Conservation (phyloP, 768 basidiomycete genomes). For the Russula griseocarnosa region DNA sequence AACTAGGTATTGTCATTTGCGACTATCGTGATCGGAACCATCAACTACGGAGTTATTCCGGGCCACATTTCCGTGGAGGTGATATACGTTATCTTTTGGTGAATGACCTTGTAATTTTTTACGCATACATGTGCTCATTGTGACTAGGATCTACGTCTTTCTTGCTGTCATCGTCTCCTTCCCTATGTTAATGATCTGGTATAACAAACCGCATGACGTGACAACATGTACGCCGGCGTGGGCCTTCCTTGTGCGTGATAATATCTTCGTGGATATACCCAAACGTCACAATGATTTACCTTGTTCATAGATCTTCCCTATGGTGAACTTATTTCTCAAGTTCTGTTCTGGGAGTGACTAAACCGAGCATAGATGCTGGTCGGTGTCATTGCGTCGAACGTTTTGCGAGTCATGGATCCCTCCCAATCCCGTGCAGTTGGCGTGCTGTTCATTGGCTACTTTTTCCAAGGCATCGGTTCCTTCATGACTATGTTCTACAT, state of each 20-base stretch:
- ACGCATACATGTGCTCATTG: not conserved
- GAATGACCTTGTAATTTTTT: not conserved
- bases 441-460: constrained; percentile 43
- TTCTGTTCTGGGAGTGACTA: constrained; percentile 7
- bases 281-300: not conserved
- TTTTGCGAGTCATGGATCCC: constrained; percentile 38
- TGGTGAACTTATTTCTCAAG: constrained; percentile 26
- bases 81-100: constrained; percentile 47
- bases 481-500: constrained; percentile 51
- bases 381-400: constrained; percentile 46
- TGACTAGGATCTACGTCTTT: constrained; percentile 41
- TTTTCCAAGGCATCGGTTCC: constrained; percentile 48
- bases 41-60: constrained; percentile 44
- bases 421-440: constrained; percentile 40
- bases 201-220: constrained; percentile 45
- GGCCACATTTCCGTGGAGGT: constrained; percentile 37
- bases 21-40: constrained; percentile 46
- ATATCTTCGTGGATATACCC: not conserved
- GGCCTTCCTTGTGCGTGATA: constrained; percentile 38
- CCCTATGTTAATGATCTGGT: constrained; percentile 50
- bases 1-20: constrained; percentile 47
- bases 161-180: constrained; percentile 41
- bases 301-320: constrained; percentile 35
- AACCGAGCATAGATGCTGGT: constrained; percentile 41
- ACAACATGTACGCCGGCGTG: constrained; percentile 39